Conservation (phyloP, 495 filamentous ascomycete genomes). For the Rostrohypoxylon terebratum region DNA sequence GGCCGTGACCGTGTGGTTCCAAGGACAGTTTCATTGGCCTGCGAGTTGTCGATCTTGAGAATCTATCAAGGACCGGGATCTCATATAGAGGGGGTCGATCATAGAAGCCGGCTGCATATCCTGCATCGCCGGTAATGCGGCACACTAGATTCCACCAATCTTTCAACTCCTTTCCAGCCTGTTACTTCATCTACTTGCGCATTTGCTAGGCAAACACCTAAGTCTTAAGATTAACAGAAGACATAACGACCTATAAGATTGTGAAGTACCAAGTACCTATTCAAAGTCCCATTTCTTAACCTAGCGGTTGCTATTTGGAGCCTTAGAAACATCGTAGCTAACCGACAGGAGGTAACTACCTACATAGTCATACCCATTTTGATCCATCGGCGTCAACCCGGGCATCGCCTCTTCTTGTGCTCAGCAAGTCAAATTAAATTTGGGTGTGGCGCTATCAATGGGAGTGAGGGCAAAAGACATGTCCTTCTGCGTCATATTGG, state of each 20-base stretch:
- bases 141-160: not conserved
- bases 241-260: too few relatives aligned
- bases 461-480: conserved; percentile 49
- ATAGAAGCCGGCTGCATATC: not conserved
- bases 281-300: too few relatives aligned
- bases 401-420: not conserved
- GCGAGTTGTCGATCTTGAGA: not conserved
- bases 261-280: too few relatives aligned
- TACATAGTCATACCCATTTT: too few relatives aligned
- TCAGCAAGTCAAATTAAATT: conserved; percentile 63
- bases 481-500: conserved; percentile 51
- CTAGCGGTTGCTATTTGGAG: too few relatives aligned
- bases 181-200: not conserved
- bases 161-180: not conserved
- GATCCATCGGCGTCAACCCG: too few relatives aligned
- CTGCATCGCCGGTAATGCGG: not conserved
- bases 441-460: conserved; percentile 59
- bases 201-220: not conserved
- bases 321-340: too few relatives aligned
- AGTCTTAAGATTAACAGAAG: not conserved
- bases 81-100: not conserved
- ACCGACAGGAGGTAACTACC: too few relatives aligned
- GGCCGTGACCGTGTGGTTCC: not conserved
- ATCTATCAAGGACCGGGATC: not conserved
- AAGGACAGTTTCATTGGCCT: not conserved